Evolutionary conservation across 2,329 filamentous ascomycete genomes (phyloP).

Genomic region (Apiospora marii): DNA sequence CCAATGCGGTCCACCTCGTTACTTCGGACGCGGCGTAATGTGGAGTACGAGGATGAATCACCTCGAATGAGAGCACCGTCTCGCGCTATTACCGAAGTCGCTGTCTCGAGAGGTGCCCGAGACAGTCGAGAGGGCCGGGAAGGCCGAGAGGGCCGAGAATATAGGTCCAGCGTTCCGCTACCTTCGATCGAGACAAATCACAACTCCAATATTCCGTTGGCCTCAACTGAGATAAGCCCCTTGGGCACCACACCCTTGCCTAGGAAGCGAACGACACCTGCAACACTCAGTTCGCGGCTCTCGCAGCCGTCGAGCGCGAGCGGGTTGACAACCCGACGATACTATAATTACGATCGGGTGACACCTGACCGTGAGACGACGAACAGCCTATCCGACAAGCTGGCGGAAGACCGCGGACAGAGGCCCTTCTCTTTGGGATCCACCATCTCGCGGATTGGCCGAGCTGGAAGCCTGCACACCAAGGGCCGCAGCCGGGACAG

Average conservation of each 20-base stretch:
- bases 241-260: constrained; percentile 57
- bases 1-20: constrained; percentile 51
- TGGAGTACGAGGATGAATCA: constrained; percentile 57
- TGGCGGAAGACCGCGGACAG: constrained; percentile 51
- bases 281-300: constrained; percentile 57
- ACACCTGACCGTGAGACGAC: constrained; percentile 43
- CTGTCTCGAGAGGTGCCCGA: constrained; percentile 45
- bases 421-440: constrained; percentile 56
- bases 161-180: constrained; percentile 45
- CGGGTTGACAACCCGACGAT: constrained; percentile 50
- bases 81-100: constrained; percentile 64
- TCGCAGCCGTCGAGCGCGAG: constrained; percentile 49
- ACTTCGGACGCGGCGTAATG: constrained; percentile 38
- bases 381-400: constrained; percentile 45
- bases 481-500: constrained; percentile 53
- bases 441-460: constrained; percentile 49
- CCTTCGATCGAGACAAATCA: constrained; percentile 41
- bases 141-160: constrained; percentile 46
- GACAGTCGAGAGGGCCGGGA: constrained; percentile 35
- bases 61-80: constrained; percentile 63
- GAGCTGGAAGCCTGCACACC: constrained; percentile 54
- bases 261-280: constrained; percentile 60
- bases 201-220: background rate
- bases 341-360: constrained; percentile 58
- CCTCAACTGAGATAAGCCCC: constrained; percentile 1